These are phyloP conservation scores for Blastobotrys buckinghamii DNA, from an alignment of 1,139 yeast species.

Conservation along the genomic window DNA sequence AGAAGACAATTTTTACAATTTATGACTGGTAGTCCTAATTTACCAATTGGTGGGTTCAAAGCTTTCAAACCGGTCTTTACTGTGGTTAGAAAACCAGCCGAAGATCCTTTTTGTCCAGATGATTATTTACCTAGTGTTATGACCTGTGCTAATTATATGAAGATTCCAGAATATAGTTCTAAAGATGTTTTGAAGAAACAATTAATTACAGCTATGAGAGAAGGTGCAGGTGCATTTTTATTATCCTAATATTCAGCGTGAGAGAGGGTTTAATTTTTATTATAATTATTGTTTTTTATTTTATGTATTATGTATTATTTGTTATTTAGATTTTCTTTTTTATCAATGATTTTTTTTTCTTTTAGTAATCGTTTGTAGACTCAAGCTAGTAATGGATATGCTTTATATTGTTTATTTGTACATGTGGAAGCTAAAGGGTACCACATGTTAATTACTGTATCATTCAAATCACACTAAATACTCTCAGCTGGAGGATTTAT, in stretches of 20 bases:
- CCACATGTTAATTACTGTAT: too few relatives aligned
- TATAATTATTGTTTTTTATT: background rate
- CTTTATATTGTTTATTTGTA: too few relatives aligned
- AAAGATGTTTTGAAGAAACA: constrained; percentile 53
- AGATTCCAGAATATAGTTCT: constrained; percentile 74
- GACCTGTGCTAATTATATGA: constrained; percentile 96
- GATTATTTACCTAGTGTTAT: constrained; percentile 92
- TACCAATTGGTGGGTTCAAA: constrained; percentile 93
- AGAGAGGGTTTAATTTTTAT: background rate
- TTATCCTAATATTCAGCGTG: constrained; percentile 51
- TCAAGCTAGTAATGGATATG: too few relatives aligned
- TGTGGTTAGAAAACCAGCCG: constrained; percentile 69
- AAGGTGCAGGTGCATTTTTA: constrained; percentile 86
- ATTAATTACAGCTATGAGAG: constrained; percentile 65
- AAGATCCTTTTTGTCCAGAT: constrained; percentile 47
- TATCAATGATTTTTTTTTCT: background rate
- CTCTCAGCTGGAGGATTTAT: too few relatives aligned
- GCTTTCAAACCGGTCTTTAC: constrained; percentile 78
- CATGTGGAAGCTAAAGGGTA: too few relatives aligned
- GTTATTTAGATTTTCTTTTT: background rate
- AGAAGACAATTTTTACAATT: constrained; percentile 77
- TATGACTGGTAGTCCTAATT: constrained; percentile 86
- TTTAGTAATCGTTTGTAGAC: background rate
- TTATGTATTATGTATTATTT: background rate
- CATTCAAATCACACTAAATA: too few relatives aligned